Evolutionary conservation across 306 rosid species (phyloP), one percentile per base, ranked within the genome.

Genomic region (Mucuna pruriens): DNA sequence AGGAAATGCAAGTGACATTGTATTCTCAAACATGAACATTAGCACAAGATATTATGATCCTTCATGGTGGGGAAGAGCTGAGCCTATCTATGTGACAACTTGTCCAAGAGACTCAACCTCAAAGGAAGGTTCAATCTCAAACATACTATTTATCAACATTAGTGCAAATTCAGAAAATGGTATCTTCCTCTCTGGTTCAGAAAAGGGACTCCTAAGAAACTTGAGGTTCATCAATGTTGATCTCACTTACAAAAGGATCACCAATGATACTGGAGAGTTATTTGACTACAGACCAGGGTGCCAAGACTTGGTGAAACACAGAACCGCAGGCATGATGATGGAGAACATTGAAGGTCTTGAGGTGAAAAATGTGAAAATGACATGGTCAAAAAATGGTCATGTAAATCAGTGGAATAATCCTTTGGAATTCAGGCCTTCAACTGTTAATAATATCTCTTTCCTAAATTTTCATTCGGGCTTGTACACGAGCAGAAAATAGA

Each of bases 21-120:
- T 87, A 17, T 90, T 90, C 90, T 92, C 97, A 75, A 92, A 92
- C 87, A 92, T 92, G 33, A 90, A 92, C 4, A 88, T 92, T 49
- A 83, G 80, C 82, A 92, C 97, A 79, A 88, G 97, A 79, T 92
- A 92, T 67, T 90, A 90, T 64, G 92, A 92, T 26, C 91, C 80
- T 1, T 92, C 83, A 72, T 92, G 94, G 91, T 92, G 94, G 94
- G 97, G 97, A 40, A 90, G 92, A 83, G 97, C 97, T 2, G 94
- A 92, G 86, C 97, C 97, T 25, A 88, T 90, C 8, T 92, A 92
- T 46, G 90, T 90, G 17, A 88, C 94, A 15, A 82, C 85, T 7
- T 92, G 97, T 63, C 94, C 94, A 6, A 71, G 97, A 73, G 0
- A 90, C 75, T 34, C 88, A 10, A 49, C 39, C 36, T 76, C 94